Conservation (phyloP, 2,329 filamentous ascomycete genomes). For the Pseudogymnoascus sp. region DNA sequence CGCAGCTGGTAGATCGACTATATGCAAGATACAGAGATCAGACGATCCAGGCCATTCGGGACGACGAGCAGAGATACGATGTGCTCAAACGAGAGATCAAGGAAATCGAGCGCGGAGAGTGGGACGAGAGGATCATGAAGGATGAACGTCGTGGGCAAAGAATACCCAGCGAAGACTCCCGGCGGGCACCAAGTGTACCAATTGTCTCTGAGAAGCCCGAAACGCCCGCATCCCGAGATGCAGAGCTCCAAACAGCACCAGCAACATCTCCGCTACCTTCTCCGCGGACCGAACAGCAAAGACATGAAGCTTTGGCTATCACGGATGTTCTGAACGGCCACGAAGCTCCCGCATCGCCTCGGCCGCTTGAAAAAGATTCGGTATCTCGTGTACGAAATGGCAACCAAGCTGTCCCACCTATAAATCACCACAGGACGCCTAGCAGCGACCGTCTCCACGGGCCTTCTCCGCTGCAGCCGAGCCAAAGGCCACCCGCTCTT, state of each 20-base stretch:
- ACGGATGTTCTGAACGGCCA: conserved; percentile 22
- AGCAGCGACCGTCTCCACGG: conserved; percentile 14
- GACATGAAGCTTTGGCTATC: conserved; percentile 23
- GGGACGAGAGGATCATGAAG: conserved; percentile 36
- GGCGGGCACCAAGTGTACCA: neutral
- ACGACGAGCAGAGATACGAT: conserved; percentile 64
- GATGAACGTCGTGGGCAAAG: conserved; percentile 17
- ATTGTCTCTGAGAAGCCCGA: neutral
- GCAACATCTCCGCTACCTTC: conserved; percentile 1
- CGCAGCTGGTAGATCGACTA: conserved; percentile 62
- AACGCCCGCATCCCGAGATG: neutral
- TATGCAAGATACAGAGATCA: conserved; percentile 68
- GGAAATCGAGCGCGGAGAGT: conserved; percentile 56
- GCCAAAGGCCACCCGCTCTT: conserved; percentile 14
- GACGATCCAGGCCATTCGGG: conserved; percentile 61
- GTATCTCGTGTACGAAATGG: conserved; percentile 12
- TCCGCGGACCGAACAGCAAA: conserved; percentile 11
- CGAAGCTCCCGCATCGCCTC: neutral
- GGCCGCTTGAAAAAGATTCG: conserved; percentile 4
- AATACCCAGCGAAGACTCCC: conserved; percentile 6
- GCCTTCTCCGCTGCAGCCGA: conserved; percentile 24
- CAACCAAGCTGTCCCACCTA: conserved; percentile 5
- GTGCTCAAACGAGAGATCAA: conserved; percentile 60
- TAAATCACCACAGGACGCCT: conserved; percentile 10
- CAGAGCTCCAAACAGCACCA: neutral